These are phyloP conservation scores for Malassezia sp. DNA, from an alignment of 1,284 basidiomycete genomes.

Conservation along the genomic window DNA sequence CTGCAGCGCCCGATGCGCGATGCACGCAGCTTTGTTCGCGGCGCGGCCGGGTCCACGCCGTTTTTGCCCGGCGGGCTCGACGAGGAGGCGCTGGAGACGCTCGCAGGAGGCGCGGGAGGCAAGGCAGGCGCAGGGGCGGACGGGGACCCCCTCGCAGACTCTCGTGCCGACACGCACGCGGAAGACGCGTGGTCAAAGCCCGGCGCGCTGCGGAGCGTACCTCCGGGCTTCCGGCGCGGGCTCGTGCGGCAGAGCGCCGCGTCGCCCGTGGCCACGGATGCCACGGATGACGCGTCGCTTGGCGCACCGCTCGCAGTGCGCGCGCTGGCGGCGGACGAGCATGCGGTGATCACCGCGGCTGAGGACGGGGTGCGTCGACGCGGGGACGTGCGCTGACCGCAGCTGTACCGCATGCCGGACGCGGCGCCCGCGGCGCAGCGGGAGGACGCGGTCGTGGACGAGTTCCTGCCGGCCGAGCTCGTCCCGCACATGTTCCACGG, in stretches of 20 bases:
- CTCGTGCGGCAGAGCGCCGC: slow-evolving; percentile 51
- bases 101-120: neutral
- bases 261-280: neutral
- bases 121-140: neutral
- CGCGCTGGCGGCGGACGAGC: slow-evolving; percentile 2
- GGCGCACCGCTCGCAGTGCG: neutral
- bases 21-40: slow-evolving; percentile 19
- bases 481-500: slow-evolving; percentile 23
- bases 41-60: slow-evolving; percentile 15
- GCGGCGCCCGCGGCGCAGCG: slow-evolving; percentile 6
- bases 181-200: slow-evolving; percentile 49
- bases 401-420: slow-evolving; percentile 9
- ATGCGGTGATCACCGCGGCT: slow-evolving; percentile 9
- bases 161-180: slow-evolving; percentile 16
- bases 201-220: slow-evolving; percentile 45
- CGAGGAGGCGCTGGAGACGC: slow-evolving; percentile 51
- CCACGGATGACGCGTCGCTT: neutral
- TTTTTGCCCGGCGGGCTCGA: slow-evolving; percentile 24
- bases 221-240: slow-evolving; percentile 53
- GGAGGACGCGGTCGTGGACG: slow-evolving; percentile 36
- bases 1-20: slow-evolving; percentile 11
- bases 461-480: slow-evolving; percentile 34
- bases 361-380: too few relatives aligned
- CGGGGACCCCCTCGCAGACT: neutral
- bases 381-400: too few relatives aligned